These are phyloP conservation scores for Diaporthe ilicicola DNA, from an alignment of 2,329 filamentous ascomycete species.

Conservation along the genomic window DNA sequence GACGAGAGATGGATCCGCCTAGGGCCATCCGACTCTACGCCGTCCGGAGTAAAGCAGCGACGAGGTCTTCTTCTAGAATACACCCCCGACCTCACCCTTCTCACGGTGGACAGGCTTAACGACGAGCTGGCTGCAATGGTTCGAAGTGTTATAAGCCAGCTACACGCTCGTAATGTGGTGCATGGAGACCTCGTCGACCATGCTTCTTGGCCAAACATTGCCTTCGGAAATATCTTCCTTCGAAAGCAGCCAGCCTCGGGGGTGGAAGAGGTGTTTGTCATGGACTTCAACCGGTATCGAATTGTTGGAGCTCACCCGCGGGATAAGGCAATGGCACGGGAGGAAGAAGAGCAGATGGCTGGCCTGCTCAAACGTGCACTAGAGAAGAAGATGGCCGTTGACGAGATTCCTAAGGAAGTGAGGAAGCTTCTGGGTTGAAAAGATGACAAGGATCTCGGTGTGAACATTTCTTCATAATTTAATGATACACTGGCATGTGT, in stretches of 20 bases:
- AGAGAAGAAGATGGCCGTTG: not conserved
- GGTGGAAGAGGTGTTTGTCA: not conserved
- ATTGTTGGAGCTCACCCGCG: not conserved
- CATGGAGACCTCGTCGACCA: not conserved
- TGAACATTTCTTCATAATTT: not conserved
- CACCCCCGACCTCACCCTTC: not conserved
- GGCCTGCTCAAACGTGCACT: not conserved
- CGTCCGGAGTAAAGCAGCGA: not conserved
- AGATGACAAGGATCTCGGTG: not conserved
- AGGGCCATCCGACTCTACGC: not conserved
- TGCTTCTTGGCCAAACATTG: not conserved
- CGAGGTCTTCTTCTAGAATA: not conserved
- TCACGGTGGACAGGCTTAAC: not conserved
- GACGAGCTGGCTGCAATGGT: not conserved
- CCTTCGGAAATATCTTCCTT: not conserved
- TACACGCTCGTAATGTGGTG: not conserved
- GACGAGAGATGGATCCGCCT: not conserved
- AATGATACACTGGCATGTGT: not conserved
- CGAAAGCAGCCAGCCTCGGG: not conserved
- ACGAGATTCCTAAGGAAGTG: not conserved
- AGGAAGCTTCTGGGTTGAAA: not conserved
- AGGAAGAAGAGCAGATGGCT: not conserved
- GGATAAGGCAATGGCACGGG: not conserved
- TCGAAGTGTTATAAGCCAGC: not conserved
- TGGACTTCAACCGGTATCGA: not conserved